phyloP scores from a whole-genome alignment of 2,329 filamentous ascomycete species.

The Aureobasidium sp. region DNA sequence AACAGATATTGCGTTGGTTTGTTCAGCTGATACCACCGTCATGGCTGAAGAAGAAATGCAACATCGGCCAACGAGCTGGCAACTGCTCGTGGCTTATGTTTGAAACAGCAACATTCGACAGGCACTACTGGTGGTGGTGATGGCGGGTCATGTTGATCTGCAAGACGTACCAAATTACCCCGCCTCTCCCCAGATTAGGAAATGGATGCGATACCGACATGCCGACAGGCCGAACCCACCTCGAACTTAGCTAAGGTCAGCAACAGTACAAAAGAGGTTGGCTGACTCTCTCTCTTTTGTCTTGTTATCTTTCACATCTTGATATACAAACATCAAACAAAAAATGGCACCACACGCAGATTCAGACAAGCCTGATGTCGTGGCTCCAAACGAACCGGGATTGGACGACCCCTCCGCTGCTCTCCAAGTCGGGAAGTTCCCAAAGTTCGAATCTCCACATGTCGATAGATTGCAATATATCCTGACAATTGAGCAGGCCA shows the following conservation, averaged over 20 bases:
- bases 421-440: conserved; percentile 12
- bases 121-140: too few species aligned
- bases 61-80: too few species aligned
- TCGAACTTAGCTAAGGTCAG: not conserved
- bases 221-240: not conserved
- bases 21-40: too few species aligned
- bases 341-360: conserved; percentile 16
- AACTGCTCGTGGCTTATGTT: too few species aligned
- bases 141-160: not conserved
- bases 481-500: not conserved
- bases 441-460: not conserved
- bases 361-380: not conserved
- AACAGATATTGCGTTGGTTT: too few species aligned
- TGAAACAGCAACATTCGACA: too few species aligned
- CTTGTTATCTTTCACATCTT: not conserved
- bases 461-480: not conserved
- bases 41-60: too few species aligned
- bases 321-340: not conserved
- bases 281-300: not conserved
- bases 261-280: not conserved
- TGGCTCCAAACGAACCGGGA: conserved; percentile 13
- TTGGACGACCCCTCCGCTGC: conserved; percentile 9
- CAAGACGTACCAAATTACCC: conserved; percentile 1
- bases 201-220: conserved; percentile 10
- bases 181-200: not conserved